Base-by-base conservation (phyloP, 768 basidiomycete genomes). In the Pulveroboletus sp. region DNA sequence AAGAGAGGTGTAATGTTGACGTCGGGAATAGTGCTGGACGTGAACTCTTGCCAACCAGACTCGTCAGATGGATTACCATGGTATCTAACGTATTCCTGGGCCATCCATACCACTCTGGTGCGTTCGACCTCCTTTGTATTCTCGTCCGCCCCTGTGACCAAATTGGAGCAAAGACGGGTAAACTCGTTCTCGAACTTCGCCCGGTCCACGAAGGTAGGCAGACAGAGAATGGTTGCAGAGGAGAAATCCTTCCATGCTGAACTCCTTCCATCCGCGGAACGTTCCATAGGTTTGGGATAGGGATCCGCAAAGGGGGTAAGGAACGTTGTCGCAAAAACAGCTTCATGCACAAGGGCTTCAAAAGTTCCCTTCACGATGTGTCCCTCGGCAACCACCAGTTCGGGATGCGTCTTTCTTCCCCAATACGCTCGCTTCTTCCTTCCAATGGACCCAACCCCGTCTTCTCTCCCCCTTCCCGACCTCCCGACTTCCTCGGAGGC, bases 331-430 rank as follows among this genome's bases (percentile, higher is more conserved):
- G 78, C 84, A 62, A 93, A 93, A 12, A 89, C 82, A 11, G 80
- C 70, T 67, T 93, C 92, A 59, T 94, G 91, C 0, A 85, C 69
- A 6, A 93, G 74, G 1, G 92, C 89, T 63, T 92, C 90, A 34
- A 82, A 77, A 0, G 81, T 83, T 12, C 89, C 90, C 42, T 79
- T 82, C 57, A 78, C 73, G 29, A 91, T 73, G 10, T 56, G 63
- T 2, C 54, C 65, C 48, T 73, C 68, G 29, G 49, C 61, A 44
- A 72, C 54, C n/a, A 78, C 68, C 20, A 90, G 66, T 55, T 89
- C 81, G 10, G 86, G 86, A 71, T 93, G 91, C 9, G 80, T 82
- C 45, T 72, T 73, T 49, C 85, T 73, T 13, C 89, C 89, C 87
- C 88, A 90, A 63, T 80, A 93, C 16, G 81, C 81, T 36, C 88